A percentile compares a stretch with the other conserved stretches of the same genome.
These are phyloP conservation scores for Fagopyrum tataricum DNA, from an alignment of 148 eudicot genomes.

Conservation along the genomic window DNA sequence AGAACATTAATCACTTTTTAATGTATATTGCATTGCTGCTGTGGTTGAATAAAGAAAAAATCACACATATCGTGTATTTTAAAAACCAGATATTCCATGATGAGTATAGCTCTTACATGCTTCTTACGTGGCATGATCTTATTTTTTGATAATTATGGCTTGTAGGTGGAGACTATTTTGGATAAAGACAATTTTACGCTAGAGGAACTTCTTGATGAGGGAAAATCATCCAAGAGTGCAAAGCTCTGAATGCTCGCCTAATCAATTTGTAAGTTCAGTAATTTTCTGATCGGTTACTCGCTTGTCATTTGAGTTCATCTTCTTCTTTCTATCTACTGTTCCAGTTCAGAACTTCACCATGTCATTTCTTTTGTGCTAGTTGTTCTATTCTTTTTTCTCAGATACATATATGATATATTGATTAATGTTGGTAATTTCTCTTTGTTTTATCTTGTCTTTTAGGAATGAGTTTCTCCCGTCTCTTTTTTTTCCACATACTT, in stretches of 20 bases:
- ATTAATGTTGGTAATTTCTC: not conserved
- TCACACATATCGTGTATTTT: not conserved
- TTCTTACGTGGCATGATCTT: not conserved
- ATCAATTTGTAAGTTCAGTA: conserved; percentile 53
- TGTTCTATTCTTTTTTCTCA: not conserved
- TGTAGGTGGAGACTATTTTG: conserved; percentile 84
- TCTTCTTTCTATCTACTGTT: not conserved
- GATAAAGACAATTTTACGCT: conserved; percentile 76
- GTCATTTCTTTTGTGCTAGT: not conserved
- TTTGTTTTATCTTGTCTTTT: not conserved
- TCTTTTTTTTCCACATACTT: not conserved
- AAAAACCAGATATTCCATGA: not conserved
- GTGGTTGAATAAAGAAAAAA: not conserved
- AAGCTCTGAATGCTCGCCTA: conserved; percentile 86
- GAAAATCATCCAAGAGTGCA: conserved; percentile 97
- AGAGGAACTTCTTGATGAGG: conserved; percentile 96
- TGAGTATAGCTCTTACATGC: not conserved
- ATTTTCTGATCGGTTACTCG: not conserved
- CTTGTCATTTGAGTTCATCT: not conserved
- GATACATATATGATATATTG: not conserved
- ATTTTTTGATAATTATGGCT: conserved; percentile 8
- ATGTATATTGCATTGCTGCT: not conserved
- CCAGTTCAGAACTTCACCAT: not conserved
- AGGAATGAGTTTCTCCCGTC: not conserved
- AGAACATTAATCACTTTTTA: not conserved